These are phyloP conservation scores for Aspergillus sp. DNA, from an alignment of 2,329 filamentous ascomycete genomes.

Conservation along the genomic window DNA sequence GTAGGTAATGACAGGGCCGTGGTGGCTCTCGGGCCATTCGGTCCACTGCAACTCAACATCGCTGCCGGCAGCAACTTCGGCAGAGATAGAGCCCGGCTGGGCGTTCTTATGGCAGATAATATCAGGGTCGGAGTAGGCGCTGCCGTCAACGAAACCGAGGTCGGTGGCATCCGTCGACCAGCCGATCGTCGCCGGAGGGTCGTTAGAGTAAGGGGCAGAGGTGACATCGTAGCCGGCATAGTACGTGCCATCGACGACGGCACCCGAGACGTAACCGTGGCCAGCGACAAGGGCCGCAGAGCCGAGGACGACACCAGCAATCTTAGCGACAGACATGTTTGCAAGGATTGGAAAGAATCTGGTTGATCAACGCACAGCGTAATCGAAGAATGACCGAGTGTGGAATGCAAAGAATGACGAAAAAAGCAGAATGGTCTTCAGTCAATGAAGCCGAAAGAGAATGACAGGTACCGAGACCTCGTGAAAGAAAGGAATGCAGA, in stretches of 20 bases:
- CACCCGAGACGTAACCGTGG: constrained; percentile 39
- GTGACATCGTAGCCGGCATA: constrained; percentile 43
- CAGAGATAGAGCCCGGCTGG: constrained; percentile 50
- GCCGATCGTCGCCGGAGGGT: constrained; percentile 48
- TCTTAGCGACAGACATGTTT: constrained; percentile 35
- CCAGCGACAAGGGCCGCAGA: constrained; percentile 38
- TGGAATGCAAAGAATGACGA: constrained; percentile 24
- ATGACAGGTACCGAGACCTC: constrained; percentile 29
- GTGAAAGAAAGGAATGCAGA: constrained; percentile 29
- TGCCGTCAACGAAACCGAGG: constrained; percentile 53
- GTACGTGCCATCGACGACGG: constrained; percentile 35
- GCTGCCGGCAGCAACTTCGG: constrained; percentile 60
- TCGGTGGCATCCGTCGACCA: constrained; percentile 56
- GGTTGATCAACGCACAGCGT: constrained; percentile 32
- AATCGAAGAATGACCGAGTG: constrained; percentile 20
- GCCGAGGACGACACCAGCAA: constrained; percentile 32
- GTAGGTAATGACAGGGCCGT: constrained; percentile 65
- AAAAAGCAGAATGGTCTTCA: constrained; percentile 31
- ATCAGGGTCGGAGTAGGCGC: constrained; percentile 48
- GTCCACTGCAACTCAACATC: constrained; percentile 62
- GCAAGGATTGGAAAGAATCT: constrained; percentile 6
- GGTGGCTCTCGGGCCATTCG: constrained; percentile 64
- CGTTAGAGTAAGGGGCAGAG: constrained; percentile 32
- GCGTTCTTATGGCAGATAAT: constrained; percentile 64
- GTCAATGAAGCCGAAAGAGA: constrained; percentile 32